phyloP scores from a whole-genome alignment of 1,284 basidiomycete genomes.

The Pulveroboletus sp. region DNA sequence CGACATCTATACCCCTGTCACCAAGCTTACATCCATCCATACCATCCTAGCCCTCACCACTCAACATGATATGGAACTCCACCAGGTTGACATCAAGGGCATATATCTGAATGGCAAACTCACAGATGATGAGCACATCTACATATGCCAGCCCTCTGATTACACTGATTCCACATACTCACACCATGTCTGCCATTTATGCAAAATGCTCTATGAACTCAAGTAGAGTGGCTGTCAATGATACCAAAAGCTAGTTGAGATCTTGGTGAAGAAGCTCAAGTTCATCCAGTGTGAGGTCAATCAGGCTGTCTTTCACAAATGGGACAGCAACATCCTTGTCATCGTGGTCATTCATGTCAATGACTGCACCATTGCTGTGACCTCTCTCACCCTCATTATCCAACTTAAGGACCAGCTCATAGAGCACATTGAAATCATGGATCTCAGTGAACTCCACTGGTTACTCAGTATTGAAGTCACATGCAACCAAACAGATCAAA shows the following conservation, averaged over 20 bases:
- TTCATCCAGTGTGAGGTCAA: neutral
- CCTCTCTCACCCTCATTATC: neutral
- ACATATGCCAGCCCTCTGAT: neutral
- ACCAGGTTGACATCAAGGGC: neutral
- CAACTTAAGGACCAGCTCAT: neutral
- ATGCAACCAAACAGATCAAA: conserved; percentile 9
- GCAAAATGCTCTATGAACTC: no score
- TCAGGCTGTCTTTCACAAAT: neutral
- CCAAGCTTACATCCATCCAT: conserved; percentile 30
- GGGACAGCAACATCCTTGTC: no score
- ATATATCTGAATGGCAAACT: neutral
- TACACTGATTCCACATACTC: neutral
- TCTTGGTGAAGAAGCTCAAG: neutral
- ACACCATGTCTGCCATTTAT: neutral
- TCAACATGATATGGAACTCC: fast-evolving
- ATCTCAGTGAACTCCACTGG: conserved; percentile 4
- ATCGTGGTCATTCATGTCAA: neutral
- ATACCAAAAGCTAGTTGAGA: neutral
- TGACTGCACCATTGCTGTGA: neutral
- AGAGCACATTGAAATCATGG: neutral
- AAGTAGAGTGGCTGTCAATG: neutral
- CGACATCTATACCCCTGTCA: conserved; percentile 39
- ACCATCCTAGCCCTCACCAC: conserved; percentile 23
- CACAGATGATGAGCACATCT: no score
- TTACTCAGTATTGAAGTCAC: conserved; percentile 34